phyloP scores from a whole-genome alignment of 495 filamentous ascomycete genomes.

The Penicillium angulare region DNA sequence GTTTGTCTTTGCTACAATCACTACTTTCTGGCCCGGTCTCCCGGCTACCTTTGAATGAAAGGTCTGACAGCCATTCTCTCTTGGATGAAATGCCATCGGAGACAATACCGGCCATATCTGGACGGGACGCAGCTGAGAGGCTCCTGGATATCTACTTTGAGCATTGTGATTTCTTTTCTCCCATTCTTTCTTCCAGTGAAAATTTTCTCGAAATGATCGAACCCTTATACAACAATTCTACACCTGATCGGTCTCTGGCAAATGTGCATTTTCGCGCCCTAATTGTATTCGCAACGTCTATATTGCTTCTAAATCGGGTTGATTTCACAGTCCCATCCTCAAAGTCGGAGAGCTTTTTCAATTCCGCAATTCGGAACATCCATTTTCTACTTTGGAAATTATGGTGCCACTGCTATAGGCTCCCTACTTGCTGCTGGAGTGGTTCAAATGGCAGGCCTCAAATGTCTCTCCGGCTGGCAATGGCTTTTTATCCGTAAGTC shows the following conservation, averaged over 20 bases:
- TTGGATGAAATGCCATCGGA: neutral
- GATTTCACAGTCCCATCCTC: neutral
- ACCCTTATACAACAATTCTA: neutral
- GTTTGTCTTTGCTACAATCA: neutral
- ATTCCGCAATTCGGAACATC: neutral
- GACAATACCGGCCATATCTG: neutral
- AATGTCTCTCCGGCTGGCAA: too few relatives aligned
- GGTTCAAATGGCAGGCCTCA: too few relatives aligned
- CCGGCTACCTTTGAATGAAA: neutral
- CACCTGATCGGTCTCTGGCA: neutral
- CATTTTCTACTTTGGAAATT: too few relatives aligned
- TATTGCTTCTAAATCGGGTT: neutral
- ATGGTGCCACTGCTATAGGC: too few relatives aligned
- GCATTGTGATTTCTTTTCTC: neutral
- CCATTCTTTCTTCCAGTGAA: neutral
- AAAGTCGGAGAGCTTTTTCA: neutral
- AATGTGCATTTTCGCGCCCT: neutral
- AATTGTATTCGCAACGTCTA: neutral
- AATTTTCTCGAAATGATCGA: neutral
- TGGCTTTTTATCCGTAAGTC: too few relatives aligned
- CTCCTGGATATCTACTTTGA: neutral
- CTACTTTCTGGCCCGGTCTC: neutral
- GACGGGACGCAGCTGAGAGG: neutral
- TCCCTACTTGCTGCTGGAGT: too few relatives aligned
- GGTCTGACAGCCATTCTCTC: neutral